Evolutionary conservation across 768 basidiomycete genomes (phyloP).

Genomic region (Rhodotorula paludigena): DNA sequence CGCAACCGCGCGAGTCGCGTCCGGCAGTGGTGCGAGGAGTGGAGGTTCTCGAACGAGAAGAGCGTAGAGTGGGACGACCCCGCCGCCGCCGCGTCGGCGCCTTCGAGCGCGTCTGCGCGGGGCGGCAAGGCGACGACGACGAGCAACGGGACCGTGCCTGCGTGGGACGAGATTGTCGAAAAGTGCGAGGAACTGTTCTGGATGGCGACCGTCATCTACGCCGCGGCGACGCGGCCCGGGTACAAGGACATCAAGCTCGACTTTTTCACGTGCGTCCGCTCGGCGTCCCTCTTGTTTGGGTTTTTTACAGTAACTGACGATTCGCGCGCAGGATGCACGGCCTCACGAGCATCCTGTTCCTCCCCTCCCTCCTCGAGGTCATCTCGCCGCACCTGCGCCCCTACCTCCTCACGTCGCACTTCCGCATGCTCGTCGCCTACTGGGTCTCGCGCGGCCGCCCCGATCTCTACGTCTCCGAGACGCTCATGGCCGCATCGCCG

Average conservation of each 20-base stretch:
- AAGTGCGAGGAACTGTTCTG: constrained; percentile 42
- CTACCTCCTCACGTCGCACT: constrained; percentile 39
- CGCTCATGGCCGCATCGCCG: constrained; percentile 35
- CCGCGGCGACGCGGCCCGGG: constrained; percentile 38
- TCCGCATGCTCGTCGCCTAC: constrained; percentile 39
- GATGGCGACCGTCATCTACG: constrained; percentile 42
- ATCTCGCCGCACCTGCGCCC: constrained; percentile 41
- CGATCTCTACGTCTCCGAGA: constrained; percentile 37
- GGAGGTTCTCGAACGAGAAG: constrained; percentile 36
- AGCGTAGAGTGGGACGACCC: constrained; percentile 37
- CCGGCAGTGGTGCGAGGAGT: constrained; percentile 37
- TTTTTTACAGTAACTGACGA: fast-evolving
- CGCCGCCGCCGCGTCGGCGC: neutral
- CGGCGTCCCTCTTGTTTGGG: neutral
- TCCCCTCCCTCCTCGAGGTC: constrained; percentile 39
- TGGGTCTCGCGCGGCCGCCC: constrained; percentile 43
- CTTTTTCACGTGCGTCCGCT: constrained; percentile 37
- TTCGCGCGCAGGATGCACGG: constrained; percentile 37
- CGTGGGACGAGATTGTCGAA: constrained; percentile 41
- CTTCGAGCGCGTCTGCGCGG: constrained; percentile 34
- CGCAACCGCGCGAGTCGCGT: constrained; percentile 17
- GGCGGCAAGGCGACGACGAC: constrained; percentile 3
- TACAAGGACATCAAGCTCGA: constrained; percentile 40
- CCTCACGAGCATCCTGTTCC: constrained; percentile 41
- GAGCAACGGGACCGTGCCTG: constrained; percentile 8